These are phyloP conservation scores for Verruconis gallopava DNA, from an alignment of 2,329 filamentous ascomycete genomes.

Conservation along the genomic window DNA sequence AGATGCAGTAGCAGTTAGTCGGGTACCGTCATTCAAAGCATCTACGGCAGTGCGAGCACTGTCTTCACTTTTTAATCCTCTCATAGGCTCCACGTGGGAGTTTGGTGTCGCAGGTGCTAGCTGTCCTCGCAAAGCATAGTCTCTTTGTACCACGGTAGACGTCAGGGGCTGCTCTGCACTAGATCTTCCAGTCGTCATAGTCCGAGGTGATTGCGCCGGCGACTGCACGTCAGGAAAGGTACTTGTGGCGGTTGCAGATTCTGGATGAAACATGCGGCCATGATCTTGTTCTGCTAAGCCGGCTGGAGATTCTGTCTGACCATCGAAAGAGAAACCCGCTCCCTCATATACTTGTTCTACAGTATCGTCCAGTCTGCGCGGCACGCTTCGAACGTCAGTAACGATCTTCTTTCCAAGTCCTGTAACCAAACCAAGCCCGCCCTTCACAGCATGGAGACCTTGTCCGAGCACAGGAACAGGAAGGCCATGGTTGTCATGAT, in stretches of 20 bases:
- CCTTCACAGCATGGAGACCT: not conserved
- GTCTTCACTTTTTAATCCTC: not conserved
- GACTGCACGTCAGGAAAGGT: not conserved
- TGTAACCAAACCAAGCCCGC: not conserved
- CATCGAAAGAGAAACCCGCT: conserved; percentile 1
- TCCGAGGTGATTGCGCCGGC: not conserved
- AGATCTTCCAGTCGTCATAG: not conserved
- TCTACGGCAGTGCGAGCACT: not conserved
- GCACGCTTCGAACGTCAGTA: conserved; percentile 4
- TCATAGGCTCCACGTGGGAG: not conserved
- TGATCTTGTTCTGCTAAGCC: not conserved
- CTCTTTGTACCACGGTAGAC: not conserved
- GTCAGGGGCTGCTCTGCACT: not conserved
- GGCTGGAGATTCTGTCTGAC: not conserved
- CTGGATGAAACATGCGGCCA: not conserved
- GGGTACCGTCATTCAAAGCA: not conserved
- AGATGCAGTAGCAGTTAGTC: not conserved
- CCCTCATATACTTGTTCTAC: conserved; percentile 3
- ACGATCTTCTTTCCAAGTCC: conserved; percentile 6
- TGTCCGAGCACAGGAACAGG: not conserved
- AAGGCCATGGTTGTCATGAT: not conserved
- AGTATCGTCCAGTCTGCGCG: not conserved
- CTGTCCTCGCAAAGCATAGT: not conserved
- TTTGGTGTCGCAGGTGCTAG: not conserved
- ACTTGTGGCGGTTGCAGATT: not conserved